phyloP scores from a whole-genome alignment of 208 protist genomes.

The Acanthamoeba healyi region DNA sequence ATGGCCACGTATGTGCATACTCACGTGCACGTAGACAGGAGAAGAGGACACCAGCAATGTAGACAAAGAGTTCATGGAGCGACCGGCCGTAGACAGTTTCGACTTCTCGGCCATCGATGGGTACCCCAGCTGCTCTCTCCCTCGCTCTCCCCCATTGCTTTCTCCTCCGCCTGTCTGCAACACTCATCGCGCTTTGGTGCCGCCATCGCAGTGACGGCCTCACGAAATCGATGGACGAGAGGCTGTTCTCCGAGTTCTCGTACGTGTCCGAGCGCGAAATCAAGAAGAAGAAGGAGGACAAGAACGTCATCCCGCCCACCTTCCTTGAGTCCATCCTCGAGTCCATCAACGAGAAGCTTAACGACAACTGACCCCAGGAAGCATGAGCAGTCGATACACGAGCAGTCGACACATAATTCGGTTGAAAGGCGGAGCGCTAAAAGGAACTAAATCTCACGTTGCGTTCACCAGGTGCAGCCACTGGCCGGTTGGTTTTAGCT shows the following conservation, averaged over 20 bases:
- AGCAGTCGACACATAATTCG: too few species aligned
- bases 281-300: not conserved
- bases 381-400: too few species aligned
- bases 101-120: constrained; percentile 8
- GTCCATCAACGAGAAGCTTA: constrained; percentile 28
- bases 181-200: too few species aligned
- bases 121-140: not conserved
- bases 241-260: constrained; percentile 26
- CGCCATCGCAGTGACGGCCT: not conserved
- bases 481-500: too few species aligned
- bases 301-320: not conserved
- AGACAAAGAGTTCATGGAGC: constrained; percentile 23
- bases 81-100: not conserved
- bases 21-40: not conserved
- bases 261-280: constrained; percentile 30
- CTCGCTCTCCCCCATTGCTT: too few species aligned
- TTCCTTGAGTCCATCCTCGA: constrained; percentile 15
- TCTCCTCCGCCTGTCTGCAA: too few species aligned
- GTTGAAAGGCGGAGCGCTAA: too few species aligned
- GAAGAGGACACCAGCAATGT: constrained; percentile 50
- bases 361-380: constrained; percentile 23
- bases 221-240: constrained; percentile 46
- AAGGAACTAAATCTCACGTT: too few species aligned
- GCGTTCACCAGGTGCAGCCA: too few species aligned
- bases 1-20: not conserved